Base-by-base conservation (phyloP, 305 asterid species). In the Solanum chacoense region DNA sequence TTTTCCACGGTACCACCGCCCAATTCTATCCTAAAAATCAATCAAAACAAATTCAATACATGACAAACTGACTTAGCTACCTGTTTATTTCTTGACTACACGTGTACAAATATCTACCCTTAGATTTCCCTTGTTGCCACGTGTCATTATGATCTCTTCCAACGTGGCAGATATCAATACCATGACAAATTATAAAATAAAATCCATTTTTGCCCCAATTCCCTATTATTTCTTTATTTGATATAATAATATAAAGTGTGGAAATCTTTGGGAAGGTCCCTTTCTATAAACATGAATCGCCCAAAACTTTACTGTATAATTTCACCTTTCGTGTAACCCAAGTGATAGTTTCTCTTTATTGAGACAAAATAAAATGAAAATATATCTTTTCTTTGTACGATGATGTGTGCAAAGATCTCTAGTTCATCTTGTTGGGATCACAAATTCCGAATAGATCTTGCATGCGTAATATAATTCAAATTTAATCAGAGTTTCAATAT, bases 1-100 rank as follows among this genome's bases (percentile, higher is more conserved):
- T 91, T 73, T 92, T 89, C 86, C 89, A 86, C 88, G 75, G 88
- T 59, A 76, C 87, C 94, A 92, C 93, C 94, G 93, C 37, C 90
- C 88, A 87, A 76, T 40, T 59, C 22, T 31, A n/a, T n/a, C 10
- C 45, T 59, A 91, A 88, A 91, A 76, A 69, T 59, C 40, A 72
- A 42, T 63, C 85, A 40, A 55, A 59, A n/a, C 32, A 63, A 18
- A 12, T 76, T 34, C 69, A 65, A 67, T 24, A 22, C 4, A 7
- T 85, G 75, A 34, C 90, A 73, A 90, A 90, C 69, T 87, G 50
- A 89, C 89, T 90, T 89, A 88, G 73, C 31, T 45, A 85, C 86
- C 12, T 7, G 38, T 73, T 90, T 32, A 31, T 36, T 78, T 36
- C 69, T 81, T 55, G 11, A 88, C 88, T 84, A 85, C 35, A 89